These are phyloP conservation scores for Jackrogersella minutella DNA, from an alignment of 495 filamentous ascomycete species.

Conservation along the genomic window DNA sequence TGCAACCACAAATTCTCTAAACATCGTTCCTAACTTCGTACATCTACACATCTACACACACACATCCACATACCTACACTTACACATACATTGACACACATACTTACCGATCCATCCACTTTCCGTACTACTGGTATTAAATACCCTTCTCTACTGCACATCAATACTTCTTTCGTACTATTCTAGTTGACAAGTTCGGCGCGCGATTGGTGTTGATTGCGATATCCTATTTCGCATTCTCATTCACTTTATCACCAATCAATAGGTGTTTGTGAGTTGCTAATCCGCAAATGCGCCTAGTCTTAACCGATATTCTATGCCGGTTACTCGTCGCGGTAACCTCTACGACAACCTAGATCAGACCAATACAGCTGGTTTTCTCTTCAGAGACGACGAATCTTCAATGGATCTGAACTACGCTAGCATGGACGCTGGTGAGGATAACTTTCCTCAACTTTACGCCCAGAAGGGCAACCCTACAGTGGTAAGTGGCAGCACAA, in stretches of 20 bases:
- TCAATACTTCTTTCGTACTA: too few species aligned
- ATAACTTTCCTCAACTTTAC: slow-evolving; percentile 83
- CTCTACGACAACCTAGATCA: slow-evolving; percentile 67
- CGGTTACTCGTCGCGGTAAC: slow-evolving; percentile 72
- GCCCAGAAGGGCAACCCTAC: slow-evolving; percentile 73
- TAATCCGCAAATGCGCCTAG: slow-evolving; percentile 50
- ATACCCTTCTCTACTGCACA: too few species aligned
- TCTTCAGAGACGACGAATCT: slow-evolving; percentile 84
- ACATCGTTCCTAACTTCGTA: neutral
- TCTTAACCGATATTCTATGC: slow-evolving; percentile 89
- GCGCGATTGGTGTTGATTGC: too few species aligned
- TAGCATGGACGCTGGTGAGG: slow-evolving; percentile 76
- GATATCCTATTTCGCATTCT: too few species aligned
- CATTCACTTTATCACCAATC: neutral
- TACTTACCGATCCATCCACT: too few species aligned
- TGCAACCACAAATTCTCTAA: neutral
- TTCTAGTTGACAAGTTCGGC: too few species aligned
- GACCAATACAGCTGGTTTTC: slow-evolving; percentile 80
- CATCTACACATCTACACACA: neutral
- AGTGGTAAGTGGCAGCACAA: slow-evolving; percentile 64
- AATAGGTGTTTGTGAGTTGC: neutral
- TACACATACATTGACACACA: too few species aligned
- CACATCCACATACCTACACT: too few species aligned
- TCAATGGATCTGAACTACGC: slow-evolving; percentile 64
- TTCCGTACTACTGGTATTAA: too few species aligned